These are phyloP conservation scores for Mycena metata DNA, from an alignment of 768 basidiomycete genomes.

Conservation along the genomic window DNA sequence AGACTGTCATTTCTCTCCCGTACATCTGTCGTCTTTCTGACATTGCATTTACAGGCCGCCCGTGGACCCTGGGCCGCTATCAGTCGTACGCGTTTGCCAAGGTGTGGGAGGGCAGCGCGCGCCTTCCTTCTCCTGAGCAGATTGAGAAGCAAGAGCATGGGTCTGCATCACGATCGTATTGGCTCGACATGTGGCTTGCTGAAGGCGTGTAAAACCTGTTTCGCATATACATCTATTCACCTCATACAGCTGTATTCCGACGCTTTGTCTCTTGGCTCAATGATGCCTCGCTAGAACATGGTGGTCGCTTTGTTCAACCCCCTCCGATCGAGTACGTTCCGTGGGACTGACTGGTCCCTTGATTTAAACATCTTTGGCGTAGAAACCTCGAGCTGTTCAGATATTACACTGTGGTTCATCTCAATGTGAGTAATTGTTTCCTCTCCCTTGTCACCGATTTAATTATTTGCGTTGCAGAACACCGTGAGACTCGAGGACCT, in stretches of 20 bases:
- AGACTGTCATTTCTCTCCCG: background rate
- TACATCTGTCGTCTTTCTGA: background rate
- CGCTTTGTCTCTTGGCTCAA: constrained; percentile 29
- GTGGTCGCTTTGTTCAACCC: constrained; percentile 28
- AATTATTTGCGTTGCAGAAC: constrained; percentile 4
- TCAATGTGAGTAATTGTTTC: constrained; percentile 11
- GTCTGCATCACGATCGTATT: background rate
- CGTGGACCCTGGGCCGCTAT: constrained; percentile 39
- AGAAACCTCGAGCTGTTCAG: constrained; percentile 25
- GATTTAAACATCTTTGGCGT: background rate
- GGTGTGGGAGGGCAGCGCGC: constrained; percentile 42
- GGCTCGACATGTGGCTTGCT: constrained; percentile 20
- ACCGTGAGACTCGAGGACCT: constrained; percentile 7
- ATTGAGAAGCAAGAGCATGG: background rate
- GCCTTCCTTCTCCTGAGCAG: constrained; percentile 1
- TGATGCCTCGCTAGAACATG: constrained; percentile 25
- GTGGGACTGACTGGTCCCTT: no score
- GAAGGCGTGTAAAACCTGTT: constrained; percentile 4
- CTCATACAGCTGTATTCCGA: constrained; percentile 10
- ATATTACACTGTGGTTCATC: constrained; percentile 22
- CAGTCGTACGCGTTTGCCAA: constrained; percentile 41
- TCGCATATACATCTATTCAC: background rate
- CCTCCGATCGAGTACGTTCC: constrained; percentile 23
- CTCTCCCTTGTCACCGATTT: no score
- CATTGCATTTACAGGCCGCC: constrained; percentile 29